Evolutionary conservation across 495 filamentous ascomycete genomes (phyloP), one percentile per base, ranked within the genome.

Genomic region (Penicillium simplicissimum): DNA sequence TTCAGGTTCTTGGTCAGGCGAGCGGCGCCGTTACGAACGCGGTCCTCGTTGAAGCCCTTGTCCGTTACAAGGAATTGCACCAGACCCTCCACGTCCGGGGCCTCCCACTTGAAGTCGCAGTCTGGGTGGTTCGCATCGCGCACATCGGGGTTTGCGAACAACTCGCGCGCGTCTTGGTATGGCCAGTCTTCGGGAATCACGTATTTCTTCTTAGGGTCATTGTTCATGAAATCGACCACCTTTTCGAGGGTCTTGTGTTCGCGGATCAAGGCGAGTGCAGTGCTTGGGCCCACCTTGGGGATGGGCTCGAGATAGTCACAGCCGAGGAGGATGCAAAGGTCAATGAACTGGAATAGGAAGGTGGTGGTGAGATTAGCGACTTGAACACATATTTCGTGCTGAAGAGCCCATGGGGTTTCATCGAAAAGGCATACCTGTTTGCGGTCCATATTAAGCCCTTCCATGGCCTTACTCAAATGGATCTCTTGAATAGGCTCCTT

Each of bases 401-500:
- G 8, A 11, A 13, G 17, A 9, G 28, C 13, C 43, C 6, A 17
- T 1, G n/a, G 37, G 11, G 2, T 13, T 8, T 7, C 38, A 45
- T 1, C 4, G 1, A 48, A 23, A 61, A 36, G 17, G 8, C 74
- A 52, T 76, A 91, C 89, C 82, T 96, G 91, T 37, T 85, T 84
- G 51, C 89, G 82, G 40, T 96, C 91, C 91, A 98, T 96, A 49
- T 80, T 82, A 28, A 99, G 78, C 2, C 92, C 93, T 55, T 90
- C 88, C 37, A 99, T 77, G 3, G 91, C 93, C 68, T 88, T 90
- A 59, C 89, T 87, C 49, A 96, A 76, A 66, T 92, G 86, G 48
- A 99, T 95, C 75, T 99, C 95, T 67, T 93, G 94, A 61, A 99
- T 97, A 1, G 95, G 95, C 71, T 97, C 93, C 79, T 98, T 98